phyloP scores from a whole-genome alignment of 2,329 filamentous ascomycete genomes.

The Hypoxylon sp. region DNA sequence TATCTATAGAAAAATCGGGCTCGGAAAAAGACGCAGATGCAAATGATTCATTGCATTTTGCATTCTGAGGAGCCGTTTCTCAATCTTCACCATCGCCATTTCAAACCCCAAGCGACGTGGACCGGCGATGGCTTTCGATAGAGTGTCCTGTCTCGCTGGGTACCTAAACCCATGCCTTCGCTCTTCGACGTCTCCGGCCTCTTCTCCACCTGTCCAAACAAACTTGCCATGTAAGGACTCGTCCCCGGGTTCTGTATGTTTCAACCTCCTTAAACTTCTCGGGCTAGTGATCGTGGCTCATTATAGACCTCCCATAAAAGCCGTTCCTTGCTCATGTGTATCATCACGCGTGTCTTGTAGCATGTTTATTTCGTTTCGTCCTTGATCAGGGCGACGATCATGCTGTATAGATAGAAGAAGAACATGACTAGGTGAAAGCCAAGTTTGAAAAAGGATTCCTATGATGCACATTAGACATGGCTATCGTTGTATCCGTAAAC shows the following conservation, averaged over 20 bases:
- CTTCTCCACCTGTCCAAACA: conserved; percentile 30
- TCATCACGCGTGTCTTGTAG: conserved; percentile 10
- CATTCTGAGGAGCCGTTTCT: conserved; percentile 6
- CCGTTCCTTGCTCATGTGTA: conserved; percentile 19
- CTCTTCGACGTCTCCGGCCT: no score
- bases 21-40: conserved; percentile 22
- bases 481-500: no score
- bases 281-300: conserved; percentile 11
- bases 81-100: neutral
- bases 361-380: conserved; percentile 82
- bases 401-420: conserved; percentile 99
- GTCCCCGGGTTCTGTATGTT: conserved; percentile 12
- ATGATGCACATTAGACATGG: conserved; percentile 24
- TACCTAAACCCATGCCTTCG: conserved; percentile 3
- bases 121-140: conserved; percentile 10
- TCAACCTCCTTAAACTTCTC: conserved; percentile 11
- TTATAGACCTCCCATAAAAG: conserved; percentile 14
- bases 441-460: conserved; percentile 99
- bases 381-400: conserved; percentile 95
- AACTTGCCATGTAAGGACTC: conserved; percentile 18
- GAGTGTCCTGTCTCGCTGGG: conserved; percentile 1
- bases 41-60: conserved; percentile 6
- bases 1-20: conserved; percentile 28
- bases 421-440: conserved; percentile 99
- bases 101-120: conserved; percentile 2